Evolutionary conservation across 257 asterid species (phyloP), one percentile per base, ranked within the genome.

Genomic region (Forsythia suspensa): DNA sequence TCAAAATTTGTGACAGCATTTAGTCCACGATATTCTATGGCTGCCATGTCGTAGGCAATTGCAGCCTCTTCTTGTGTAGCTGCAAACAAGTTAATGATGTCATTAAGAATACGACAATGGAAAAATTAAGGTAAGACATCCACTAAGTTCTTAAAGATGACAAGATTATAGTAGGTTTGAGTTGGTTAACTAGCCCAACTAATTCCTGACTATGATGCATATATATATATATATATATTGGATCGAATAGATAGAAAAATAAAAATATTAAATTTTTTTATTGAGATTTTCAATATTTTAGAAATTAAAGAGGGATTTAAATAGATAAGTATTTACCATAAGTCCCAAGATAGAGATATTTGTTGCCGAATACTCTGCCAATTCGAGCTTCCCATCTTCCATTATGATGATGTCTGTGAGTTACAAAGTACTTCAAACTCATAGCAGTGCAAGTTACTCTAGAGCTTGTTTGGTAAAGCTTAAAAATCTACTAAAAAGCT

Each of bases 321-420:
- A 43, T 42, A 3, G 15, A 61, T 44, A 41, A 10, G 52, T 57
- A 44, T 15, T 82, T 90, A 91, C 96, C 96, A 39, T 92, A 92
- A 48, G 97, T 92, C 81, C 96, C 97, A 44, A 91, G 91, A 70
- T 92, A 92, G 24, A 92, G 96, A 72, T 92, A 92, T 61, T 91
- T 92, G 77, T 92, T 92, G 77, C 97, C 95, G 61, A 92, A 92
- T 44, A 92, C 96, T 75, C 96, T 79, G 16, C 97, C 97, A 34
- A 91, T 91, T 78, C 97, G 86, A 74, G 96, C 97, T 85, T 92
- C 97, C 96, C 97, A 92, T 91, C 94, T 89, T 81, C 97, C 96
- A 70, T 92, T 92, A 71, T 92, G 96, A 46, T 92, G 97, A 81
- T 92, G 97, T 76, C 97, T 92, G 83, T 72, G 82, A 75, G 61